phyloP scores from a whole-genome alignment of 73 alveolate species.

The Paramecium caudatum region DNA sequence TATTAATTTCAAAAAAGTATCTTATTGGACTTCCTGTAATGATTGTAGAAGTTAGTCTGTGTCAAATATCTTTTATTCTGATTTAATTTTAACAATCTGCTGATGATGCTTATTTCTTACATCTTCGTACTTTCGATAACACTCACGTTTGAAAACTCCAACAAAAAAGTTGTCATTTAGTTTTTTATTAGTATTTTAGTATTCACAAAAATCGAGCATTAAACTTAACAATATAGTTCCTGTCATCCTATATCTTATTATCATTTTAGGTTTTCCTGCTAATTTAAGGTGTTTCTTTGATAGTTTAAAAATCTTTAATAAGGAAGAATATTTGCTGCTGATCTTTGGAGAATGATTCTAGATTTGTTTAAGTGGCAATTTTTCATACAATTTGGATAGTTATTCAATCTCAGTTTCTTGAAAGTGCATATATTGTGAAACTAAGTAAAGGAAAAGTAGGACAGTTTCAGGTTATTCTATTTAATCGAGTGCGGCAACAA shows the following conservation, averaged over 20 bases:
- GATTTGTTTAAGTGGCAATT: background rate
- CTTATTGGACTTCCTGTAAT: background rate
- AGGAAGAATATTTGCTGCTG: background rate
- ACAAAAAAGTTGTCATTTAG: background rate
- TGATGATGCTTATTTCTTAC: slow-evolving; percentile 17
- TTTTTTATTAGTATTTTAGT: background rate
- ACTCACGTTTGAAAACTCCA: slow-evolving; percentile 4
- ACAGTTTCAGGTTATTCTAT: background rate
- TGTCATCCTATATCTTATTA: background rate
- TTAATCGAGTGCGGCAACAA: background rate
- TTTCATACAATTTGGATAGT: background rate
- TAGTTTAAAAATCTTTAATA: background rate
- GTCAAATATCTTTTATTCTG: background rate
- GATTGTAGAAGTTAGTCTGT: background rate
- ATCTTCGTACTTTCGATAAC: background rate
- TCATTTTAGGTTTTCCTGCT: slow-evolving; percentile 45
- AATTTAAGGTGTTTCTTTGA: slow-evolving; percentile 29
- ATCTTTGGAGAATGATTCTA: background rate
- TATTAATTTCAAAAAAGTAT: background rate
- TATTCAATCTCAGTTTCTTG: slow-evolving; percentile 1
- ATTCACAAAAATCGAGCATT: slow-evolving; percentile 39
- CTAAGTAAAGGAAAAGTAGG: background rate
- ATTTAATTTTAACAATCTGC: background rate
- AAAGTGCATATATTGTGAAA: slow-evolving; percentile 28
- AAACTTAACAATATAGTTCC: background rate